Percentiles rank a stretch among this genome's conserved stretches.
Evolutionary conservation across 305 asterid species (phyloP).

Genomic region (Euphrasia arctica): DNA sequence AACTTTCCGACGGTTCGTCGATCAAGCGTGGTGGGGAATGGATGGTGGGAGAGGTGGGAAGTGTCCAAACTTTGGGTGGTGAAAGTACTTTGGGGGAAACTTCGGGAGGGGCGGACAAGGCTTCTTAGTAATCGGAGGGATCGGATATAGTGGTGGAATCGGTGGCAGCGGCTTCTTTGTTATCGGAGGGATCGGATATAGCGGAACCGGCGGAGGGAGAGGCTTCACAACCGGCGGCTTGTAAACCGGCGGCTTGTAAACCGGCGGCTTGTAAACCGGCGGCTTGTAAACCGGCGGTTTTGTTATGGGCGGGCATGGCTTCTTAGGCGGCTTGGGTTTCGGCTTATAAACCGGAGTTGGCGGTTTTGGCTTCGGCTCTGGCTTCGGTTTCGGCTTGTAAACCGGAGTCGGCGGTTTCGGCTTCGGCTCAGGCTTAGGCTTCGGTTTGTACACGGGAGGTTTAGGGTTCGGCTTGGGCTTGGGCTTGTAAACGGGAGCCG

Average conservation of each 20-base stretch:
- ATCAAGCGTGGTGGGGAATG: constrained; percentile 35
- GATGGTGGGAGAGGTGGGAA: constrained; percentile 52
- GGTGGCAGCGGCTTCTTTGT: constrained; percentile 30
- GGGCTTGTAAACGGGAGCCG: constrained; percentile 12
- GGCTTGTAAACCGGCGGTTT: not conserved
- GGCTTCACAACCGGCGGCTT: constrained; percentile 27
- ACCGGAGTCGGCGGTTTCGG: constrained; percentile 6
- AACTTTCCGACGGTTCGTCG: not conserved
- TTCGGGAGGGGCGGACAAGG: constrained; percentile 48
- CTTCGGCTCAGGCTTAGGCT: constrained; percentile 27
- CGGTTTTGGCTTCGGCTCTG: too few relatives aligned
- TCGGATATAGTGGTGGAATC: constrained; percentile 30
- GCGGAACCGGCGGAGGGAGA: not conserved
- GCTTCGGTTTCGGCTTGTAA: too few relatives aligned
- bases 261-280: too few relatives aligned
- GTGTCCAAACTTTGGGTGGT: constrained; percentile 46
- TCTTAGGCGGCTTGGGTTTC: too few relatives aligned
- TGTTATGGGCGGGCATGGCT: too few relatives aligned
- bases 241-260: not conserved
- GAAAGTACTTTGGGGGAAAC: constrained; percentile 48
- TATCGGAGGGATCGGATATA: constrained; percentile 3
- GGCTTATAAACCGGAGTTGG: too few relatives aligned
- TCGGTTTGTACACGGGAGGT: constrained; percentile 34
- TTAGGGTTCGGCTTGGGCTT: constrained; percentile 1
- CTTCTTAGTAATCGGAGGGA: constrained; percentile 40